Evolutionary conservation across 2,329 filamentous ascomycete genomes (phyloP), one percentile per base, ranked within the genome.

Genomic region (Monilinia fructigena): DNA sequence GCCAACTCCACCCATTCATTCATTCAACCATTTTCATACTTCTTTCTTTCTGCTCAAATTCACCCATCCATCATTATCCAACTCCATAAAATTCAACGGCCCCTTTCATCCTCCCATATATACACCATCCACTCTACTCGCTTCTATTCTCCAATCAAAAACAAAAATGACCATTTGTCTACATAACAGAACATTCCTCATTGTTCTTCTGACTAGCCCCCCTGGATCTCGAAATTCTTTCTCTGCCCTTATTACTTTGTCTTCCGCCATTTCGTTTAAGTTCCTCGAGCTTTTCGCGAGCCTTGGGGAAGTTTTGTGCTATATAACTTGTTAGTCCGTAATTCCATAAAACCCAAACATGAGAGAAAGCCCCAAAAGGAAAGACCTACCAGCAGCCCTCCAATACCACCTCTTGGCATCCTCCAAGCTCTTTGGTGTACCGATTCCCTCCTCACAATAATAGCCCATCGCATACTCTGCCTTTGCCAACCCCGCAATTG

Each of bases 341-440:
- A 59, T 28, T 23, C 40, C 31, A 2, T 40, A 38, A 18, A 18
- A 14, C 12, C 2, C 10, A 28, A n/a, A 23, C 26, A 20, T 16
- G 12, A 7, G 8, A 6, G 16, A 12, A 35, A n/a, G 42, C 14
- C 12, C 14, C 26, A n/a, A 35, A 7, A 48, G 12, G 7, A 45
- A 62, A 67, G 68, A 88, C 92, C 87, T 83, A 97, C 94, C 91
- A 76, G 95, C 95, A 79, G 95, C 93, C 77, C 94, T 85, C 85
- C 93, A 97, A 80, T 99, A 99, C 95, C 95, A 99, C 73, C 93
- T 86, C 83, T 96, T 97, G 28, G 94, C 95, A 79, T 98, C 95
- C 74, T 99, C 95, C 73, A 97, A 74, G 76, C 94, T 96, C 11
- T 90, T 87, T 20, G 89, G 83, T 70, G 92, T 88, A 40, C 95